Base-by-base conservation (phyloP, 306 rosid genomes). In the Casuarina cunninghamiana region DNA sequence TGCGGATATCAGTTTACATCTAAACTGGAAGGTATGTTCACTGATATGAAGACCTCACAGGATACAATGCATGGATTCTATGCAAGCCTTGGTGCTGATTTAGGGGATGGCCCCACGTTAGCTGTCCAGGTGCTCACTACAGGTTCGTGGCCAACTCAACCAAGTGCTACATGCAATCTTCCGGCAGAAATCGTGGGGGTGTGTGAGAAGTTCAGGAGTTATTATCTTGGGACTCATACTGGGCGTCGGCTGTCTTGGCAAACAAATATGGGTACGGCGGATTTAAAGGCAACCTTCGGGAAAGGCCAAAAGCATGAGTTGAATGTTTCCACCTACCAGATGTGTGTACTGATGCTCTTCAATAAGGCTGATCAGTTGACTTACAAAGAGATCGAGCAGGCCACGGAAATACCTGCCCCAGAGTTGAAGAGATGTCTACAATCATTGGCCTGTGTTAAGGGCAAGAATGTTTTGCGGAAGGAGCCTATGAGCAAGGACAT, bases 401-500 rank as follows among this genome's bases (percentile, higher is more conserved):
- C 87, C 41, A 87, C 88, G 19, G 78, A 69, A 17, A 87, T 87
- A 75, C 90, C 90, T 48, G 65, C 71, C 41, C 26, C 83, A 54
- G 87, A 84, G 55, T 76, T 87, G 80, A 87, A 53, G 79, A 87
- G 90, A 73, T 87, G 90, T 85, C 90, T 87, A 61, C 90, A 87
- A 74, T 87, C 90, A 72, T 72, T 87, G 66, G 88, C 88, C 38
- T 84, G 84, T 49, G 90, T 82, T 62, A 84, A 83, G 74, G 90
- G 88, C 72, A 87, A 82, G 77, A 87, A 84, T 62, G 90, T 87
- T 72, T 83, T 87, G 66, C 83, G 85, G 17, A 87, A 84, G 66
- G 90, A 84, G 73, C 90, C 90, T 42, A 87, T 87, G 88, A 83
- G 90, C 82, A 87, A 84, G 85, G 90, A 87, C 80, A 80, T 87